Conservation (phyloP, 2,329 filamentous ascomycete species). For the Aspergillus jensenii region DNA sequence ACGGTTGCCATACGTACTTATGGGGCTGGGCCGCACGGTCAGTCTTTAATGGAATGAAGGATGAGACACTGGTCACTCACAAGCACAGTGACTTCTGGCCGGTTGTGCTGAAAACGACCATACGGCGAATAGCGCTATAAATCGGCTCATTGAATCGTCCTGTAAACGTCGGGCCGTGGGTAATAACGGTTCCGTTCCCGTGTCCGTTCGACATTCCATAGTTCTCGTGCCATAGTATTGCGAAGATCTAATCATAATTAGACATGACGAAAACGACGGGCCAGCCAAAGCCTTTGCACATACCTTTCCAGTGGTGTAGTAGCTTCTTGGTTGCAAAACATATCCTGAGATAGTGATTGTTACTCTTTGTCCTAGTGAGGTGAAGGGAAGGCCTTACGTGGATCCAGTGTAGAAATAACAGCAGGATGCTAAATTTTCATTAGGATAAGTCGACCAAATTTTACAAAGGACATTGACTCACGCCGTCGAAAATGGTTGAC, state of each 20-base stretch:
- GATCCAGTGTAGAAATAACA: neutral
- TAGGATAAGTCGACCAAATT: neutral
- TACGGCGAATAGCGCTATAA: slow-evolving; percentile 32
- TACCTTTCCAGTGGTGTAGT: neutral
- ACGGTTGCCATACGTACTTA: slow-evolving; percentile 40
- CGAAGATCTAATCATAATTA: slow-evolving; percentile 26
- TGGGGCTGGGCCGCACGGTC: slow-evolving; percentile 28
- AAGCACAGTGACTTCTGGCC: slow-evolving; percentile 33
- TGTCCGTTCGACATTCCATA: slow-evolving; percentile 5
- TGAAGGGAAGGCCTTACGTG: neutral
- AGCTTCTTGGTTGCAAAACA: neutral
- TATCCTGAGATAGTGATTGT: neutral
- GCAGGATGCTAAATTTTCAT: neutral
- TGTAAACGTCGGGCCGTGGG: slow-evolving; percentile 10
- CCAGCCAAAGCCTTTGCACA: neutral
- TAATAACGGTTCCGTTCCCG: slow-evolving; percentile 9
- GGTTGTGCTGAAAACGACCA: slow-evolving; percentile 31
- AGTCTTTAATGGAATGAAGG: neutral
- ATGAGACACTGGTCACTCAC: slow-evolving; percentile 21
- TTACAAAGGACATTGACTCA: neutral
- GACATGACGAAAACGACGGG: neutral
- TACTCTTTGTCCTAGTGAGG: neutral
- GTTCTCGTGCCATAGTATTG: slow-evolving; percentile 33
- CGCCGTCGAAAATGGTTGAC: neutral
- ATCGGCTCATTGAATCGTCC: slow-evolving; percentile 23